phyloP scores from a whole-genome alignment of 2,329 filamentous ascomycete species.

The Fusarium solani-melongenae region DNA sequence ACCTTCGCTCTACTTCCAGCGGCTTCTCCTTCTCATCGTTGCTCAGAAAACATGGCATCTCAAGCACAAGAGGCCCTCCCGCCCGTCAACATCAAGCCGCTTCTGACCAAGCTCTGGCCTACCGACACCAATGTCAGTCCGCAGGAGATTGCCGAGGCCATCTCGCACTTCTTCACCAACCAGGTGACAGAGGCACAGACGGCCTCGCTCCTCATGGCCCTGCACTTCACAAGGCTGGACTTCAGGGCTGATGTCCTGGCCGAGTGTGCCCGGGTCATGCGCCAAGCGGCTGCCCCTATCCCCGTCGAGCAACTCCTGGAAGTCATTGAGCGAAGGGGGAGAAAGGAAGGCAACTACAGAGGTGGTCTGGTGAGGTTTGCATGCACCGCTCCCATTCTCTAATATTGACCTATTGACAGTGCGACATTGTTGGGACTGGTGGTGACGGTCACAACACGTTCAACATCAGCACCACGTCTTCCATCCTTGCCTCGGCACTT shows the following conservation, averaged over 20 bases:
- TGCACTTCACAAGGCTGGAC: conserved; percentile 92
- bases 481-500: conserved; percentile 87
- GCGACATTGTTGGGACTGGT: conserved; percentile 97
- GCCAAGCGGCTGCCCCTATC: conserved; percentile 78
- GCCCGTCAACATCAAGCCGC: conserved; percentile 72
- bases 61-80: conserved; percentile 45
- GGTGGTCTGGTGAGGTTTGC: conserved; percentile 79
- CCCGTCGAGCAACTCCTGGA: conserved; percentile 71
- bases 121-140: conserved; percentile 69
- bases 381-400: background rate
- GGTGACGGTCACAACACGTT: conserved; percentile 98
- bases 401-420: conserved; percentile 51
- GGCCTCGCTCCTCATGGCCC: conserved; percentile 85
- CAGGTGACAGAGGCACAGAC: conserved; percentile 89
- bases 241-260: conserved; percentile 86
- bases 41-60: conserved; percentile 44
- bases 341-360: conserved; percentile 77
- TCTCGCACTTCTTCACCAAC: conserved; percentile 92
- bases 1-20: background rate
- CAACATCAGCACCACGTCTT: conserved; percentile 96
- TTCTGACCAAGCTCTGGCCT: conserved; percentile 80
- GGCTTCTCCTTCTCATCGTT: background rate
- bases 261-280: conserved; percentile 86
- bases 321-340: conserved; percentile 69
- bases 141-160: conserved; percentile 87